Conservation (phyloP, 2,329 filamentous ascomycete genomes). For the Sporothrix luriei region DNA sequence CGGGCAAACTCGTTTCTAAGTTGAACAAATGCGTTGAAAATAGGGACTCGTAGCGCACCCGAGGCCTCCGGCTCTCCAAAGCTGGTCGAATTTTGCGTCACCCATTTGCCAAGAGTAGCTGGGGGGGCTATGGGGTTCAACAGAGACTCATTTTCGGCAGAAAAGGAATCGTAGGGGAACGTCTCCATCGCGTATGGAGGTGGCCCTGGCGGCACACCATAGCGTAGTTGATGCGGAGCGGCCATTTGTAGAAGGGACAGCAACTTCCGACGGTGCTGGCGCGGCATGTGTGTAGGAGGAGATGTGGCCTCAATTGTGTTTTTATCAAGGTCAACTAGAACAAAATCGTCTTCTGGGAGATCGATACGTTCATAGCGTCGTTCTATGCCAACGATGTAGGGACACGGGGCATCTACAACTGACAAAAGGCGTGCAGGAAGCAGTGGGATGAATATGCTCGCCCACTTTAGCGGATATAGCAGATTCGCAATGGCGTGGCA, state of each 20-base stretch:
- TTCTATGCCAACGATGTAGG: constrained; percentile 96
- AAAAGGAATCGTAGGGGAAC: constrained; percentile 86
- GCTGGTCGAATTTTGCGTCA: constrained; percentile 82
- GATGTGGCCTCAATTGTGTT: constrained; percentile 85
- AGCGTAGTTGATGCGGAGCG: constrained; percentile 85
- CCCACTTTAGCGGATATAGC: constrained; percentile 89
- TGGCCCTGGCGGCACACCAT: constrained; percentile 82
- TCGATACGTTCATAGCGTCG: constrained; percentile 83
- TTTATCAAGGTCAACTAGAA: constrained; percentile 89
- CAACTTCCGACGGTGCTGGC: constrained; percentile 87
- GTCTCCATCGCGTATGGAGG: constrained; percentile 92
- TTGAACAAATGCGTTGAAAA: constrained; percentile 90
- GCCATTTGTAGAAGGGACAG: constrained; percentile 84
- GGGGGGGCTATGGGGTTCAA: constrained; percentile 72
- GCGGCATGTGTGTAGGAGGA: constrained; percentile 75
- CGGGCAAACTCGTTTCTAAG: constrained; percentile 68
- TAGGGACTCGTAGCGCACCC: constrained; percentile 59
- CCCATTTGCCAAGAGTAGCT: constrained; percentile 80
- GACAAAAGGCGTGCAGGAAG: constrained; percentile 85
- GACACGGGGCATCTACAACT: constrained; percentile 90
- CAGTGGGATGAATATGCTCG: constrained; percentile 90
- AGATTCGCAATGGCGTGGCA: constrained; percentile 84
- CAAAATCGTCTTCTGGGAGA: constrained; percentile 92
- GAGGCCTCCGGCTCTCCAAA: constrained; percentile 70
- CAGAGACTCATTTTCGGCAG: constrained; percentile 78